These are phyloP conservation scores for Monosiga brevicollis DNA, from an alignment of 78 protist genomes.

Conservation along the genomic window DNA sequence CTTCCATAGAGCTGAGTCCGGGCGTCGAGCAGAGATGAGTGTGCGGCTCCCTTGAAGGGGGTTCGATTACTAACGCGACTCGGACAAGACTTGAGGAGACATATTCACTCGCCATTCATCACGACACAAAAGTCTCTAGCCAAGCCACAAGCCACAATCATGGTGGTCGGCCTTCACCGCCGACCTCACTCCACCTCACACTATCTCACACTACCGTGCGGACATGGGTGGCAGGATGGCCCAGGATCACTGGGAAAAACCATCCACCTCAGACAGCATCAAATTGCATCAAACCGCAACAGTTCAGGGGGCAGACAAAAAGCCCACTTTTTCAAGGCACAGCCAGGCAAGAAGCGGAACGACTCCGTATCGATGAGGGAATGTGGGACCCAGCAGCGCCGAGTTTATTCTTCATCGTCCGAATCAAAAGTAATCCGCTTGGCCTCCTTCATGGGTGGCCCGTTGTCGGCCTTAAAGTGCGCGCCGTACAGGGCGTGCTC, in stretches of 20 bases:
- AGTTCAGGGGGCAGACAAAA: neutral
- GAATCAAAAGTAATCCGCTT: neutral
- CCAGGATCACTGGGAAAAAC: too few species aligned
- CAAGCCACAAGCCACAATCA: too few species aligned
- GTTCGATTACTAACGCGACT: neutral
- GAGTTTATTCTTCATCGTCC: neutral
- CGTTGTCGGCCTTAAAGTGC: neutral
- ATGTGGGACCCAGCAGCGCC: too few species aligned
- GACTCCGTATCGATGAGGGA: too few species aligned
- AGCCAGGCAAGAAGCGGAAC: neutral
- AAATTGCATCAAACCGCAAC: neutral
- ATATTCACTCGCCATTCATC: too few species aligned
- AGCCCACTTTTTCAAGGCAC: neutral
- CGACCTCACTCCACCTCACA: too few species aligned
- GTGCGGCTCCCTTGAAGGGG: neutral
- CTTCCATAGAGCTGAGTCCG: neutral
- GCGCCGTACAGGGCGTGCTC: slow-evolving; percentile 26
- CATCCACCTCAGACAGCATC: too few species aligned
- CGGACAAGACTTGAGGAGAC: too few species aligned
- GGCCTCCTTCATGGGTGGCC: neutral
- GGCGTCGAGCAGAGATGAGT: neutral
- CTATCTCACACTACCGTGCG: too few species aligned
- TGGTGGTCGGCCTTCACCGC: too few species aligned
- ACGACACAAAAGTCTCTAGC: too few species aligned
- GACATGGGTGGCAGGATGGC: too few species aligned